Percentiles rank a stretch among this genome's conserved stretches.
These are phyloP conservation scores for Venturia oleaginea DNA, from an alignment of 2,329 filamentous ascomycete genomes.

Conservation along the genomic window DNA sequence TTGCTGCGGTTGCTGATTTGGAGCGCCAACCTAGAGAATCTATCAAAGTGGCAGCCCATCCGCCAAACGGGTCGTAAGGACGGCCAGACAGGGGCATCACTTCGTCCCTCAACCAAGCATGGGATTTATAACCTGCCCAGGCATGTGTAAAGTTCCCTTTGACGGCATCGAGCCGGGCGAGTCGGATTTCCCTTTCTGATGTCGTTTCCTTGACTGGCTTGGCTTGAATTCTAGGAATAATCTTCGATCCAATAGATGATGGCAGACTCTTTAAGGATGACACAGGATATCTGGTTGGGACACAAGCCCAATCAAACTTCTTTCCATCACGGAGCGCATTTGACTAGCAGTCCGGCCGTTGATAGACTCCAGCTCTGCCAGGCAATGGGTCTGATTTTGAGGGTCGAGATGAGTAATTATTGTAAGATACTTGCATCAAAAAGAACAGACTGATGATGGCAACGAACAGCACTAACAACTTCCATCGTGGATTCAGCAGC, in stretches of 20 bases:
- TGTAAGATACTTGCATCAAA: background rate
- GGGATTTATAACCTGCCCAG: constrained; percentile 42
- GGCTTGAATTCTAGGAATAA: constrained; percentile 2
- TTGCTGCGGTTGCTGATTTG: background rate
- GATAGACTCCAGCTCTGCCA: background rate
- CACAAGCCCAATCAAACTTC: background rate
- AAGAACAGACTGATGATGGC: background rate
- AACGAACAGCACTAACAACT: background rate
- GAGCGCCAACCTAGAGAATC: constrained; percentile 57
- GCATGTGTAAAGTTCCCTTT: constrained; percentile 29
- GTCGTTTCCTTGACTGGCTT: background rate
- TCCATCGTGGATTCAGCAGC: background rate
- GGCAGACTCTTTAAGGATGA: background rate
- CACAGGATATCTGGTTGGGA: constrained; percentile 8
- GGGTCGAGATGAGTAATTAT: background rate
- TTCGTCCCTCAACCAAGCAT: constrained; percentile 48
- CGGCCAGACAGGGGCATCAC: constrained; percentile 40
- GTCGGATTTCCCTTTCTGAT: background rate
- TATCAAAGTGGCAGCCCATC: constrained; percentile 51
- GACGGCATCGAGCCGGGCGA: constrained; percentile 26
- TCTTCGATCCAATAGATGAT: background rate
- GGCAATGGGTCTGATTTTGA: background rate
- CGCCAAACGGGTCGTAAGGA: constrained; percentile 41
- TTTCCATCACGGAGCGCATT: background rate
- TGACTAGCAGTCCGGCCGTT: background rate